A percentile compares a stretch with the other conserved stretches of the same genome.
These are phyloP conservation scores for Phytopythium cucurbitacearum DNA, from an alignment of 352 stramenopile species.

Conservation along the genomic window DNA sequence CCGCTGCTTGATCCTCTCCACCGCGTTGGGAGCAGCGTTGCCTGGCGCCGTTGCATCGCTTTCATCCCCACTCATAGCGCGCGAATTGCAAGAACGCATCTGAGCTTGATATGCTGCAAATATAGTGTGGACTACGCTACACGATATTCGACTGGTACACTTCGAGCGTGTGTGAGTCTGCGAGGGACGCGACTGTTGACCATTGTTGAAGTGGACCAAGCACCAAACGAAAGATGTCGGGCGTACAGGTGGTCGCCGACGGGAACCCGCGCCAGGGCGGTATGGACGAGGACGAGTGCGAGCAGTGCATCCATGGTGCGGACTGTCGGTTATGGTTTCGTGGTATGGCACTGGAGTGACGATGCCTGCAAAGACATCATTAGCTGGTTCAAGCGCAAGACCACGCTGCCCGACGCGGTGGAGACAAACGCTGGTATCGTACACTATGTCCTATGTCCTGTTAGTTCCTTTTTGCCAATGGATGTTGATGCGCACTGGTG, in stretches of 20 bases:
- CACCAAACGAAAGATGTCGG: conserved; percentile 38
- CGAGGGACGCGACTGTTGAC: too few species aligned
- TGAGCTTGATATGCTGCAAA: too few species aligned
- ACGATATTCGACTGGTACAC: too few species aligned
- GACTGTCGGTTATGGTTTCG: not conserved
- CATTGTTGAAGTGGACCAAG: not conserved
- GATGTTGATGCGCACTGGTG: not conserved
- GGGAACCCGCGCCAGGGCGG: conserved; percentile 70
- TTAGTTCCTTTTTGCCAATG: not conserved
- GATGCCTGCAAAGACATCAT: conserved; percentile 48
- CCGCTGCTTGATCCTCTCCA: conserved; percentile 11
- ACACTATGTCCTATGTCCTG: not conserved
- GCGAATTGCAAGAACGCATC: not conserved
- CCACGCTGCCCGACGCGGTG: conserved; percentile 35
- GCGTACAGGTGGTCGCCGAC: conserved; percentile 66
- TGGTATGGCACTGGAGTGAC: not conserved
- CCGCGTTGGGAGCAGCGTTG: not conserved
- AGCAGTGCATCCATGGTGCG: conserved; percentile 78
- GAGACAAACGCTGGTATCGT: conserved; percentile 43
- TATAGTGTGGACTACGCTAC: too few species aligned
- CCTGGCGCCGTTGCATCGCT: conserved; percentile 2
- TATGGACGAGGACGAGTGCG: conserved; percentile 74
- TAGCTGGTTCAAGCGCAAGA: conserved; percentile 83
- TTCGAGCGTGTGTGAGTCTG: too few species aligned
- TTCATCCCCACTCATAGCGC: conserved; percentile 1